Base-by-base conservation (phyloP, 352 stramenopile genomes). In the Pythium rhizo-oryzae region DNA sequence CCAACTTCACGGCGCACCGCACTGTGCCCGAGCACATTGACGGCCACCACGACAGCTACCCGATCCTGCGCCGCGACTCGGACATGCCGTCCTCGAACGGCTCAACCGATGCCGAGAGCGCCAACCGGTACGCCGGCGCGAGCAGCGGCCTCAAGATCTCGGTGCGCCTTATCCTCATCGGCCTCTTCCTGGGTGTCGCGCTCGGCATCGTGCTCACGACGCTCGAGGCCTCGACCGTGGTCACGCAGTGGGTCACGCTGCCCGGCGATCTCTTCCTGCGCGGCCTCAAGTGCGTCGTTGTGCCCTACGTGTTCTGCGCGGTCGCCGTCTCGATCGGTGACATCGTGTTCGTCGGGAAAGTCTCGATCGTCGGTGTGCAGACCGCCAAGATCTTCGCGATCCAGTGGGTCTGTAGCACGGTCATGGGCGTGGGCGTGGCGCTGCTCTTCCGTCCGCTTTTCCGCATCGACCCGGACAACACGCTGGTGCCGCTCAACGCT, bases 241-340 rank as follows among this genome's bases (percentile, higher is more conserved):
- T 72, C 0, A 75, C 77, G 8, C 59, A 80, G 51, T 90, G 79
- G 82, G 77, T 94, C 53, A 69, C 77, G 18, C 62, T 93, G 16
- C 86, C 86, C 0, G 83, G 86, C 3, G 76, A 93, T 13, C 64
- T 94, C 37, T 94, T 94, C 63, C 62, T 92, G 19, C 78, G 86
- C 23, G 82, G 80, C 9, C 70, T 93, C 30, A 91, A 87, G 63
- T 80, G 81, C 21, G 65, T 94, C 3, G 84, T 93, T n/a, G 71
- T 94, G 11, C 86, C 86, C 8, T 86, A 91, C 57, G 84, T 94
- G 6, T 94, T 94, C 72, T 93, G 81, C 64, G 82, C 80, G 0
- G 82, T 94, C n/a, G 81, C 84, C 0, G 81, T 93, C 12, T 83
- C 82, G 28, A 80, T 92, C 13, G 82, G 79, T 0, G 84, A 93